Conservation (phyloP, 2,329 filamentous ascomycete genomes). For the Xylogone sp. region DNA sequence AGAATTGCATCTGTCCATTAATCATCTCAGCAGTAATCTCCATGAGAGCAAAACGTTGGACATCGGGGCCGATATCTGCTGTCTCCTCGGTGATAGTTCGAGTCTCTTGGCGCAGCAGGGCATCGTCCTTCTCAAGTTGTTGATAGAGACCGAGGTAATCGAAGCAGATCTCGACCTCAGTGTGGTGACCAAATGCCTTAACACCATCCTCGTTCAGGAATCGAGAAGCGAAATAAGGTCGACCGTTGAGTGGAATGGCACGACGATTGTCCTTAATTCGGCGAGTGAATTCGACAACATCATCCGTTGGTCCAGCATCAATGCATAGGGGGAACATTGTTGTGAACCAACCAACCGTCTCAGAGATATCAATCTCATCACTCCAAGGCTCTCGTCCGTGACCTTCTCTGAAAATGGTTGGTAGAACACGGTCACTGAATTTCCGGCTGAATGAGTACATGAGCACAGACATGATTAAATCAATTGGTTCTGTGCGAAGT, state of each 20-base stretch:
- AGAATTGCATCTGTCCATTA: slow-evolving; percentile 11
- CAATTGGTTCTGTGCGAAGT: slow-evolving; percentile 33
- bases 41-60: slow-evolving; percentile 10
- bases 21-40: slow-evolving; percentile 15
- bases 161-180: slow-evolving; percentile 42
- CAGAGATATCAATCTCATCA: slow-evolving; percentile 29
- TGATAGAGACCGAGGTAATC: slow-evolving; percentile 44
- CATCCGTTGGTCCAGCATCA: neutral
- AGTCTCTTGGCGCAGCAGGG: slow-evolving; percentile 20
- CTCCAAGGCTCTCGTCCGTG: slow-evolving; percentile 37
- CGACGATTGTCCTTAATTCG: slow-evolving; percentile 31
- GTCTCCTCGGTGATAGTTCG: neutral
- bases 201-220: slow-evolving; percentile 25
- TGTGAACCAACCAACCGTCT: slow-evolving; percentile 44
- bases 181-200: slow-evolving; percentile 29
- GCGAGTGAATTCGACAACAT: neutral
- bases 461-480: slow-evolving; percentile 34
- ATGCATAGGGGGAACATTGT: slow-evolving; percentile 31
- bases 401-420: slow-evolving; percentile 36
- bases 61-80: slow-evolving; percentile 30
- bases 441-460: slow-evolving; percentile 29
- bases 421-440: slow-evolving; percentile 32
- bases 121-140: slow-evolving; percentile 36
- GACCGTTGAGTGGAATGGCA: slow-evolving; percentile 29
- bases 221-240: slow-evolving; percentile 32